Conservation (phyloP, 495 filamentous ascomycete species). For the Paragyromitra xinjiangensis region DNA sequence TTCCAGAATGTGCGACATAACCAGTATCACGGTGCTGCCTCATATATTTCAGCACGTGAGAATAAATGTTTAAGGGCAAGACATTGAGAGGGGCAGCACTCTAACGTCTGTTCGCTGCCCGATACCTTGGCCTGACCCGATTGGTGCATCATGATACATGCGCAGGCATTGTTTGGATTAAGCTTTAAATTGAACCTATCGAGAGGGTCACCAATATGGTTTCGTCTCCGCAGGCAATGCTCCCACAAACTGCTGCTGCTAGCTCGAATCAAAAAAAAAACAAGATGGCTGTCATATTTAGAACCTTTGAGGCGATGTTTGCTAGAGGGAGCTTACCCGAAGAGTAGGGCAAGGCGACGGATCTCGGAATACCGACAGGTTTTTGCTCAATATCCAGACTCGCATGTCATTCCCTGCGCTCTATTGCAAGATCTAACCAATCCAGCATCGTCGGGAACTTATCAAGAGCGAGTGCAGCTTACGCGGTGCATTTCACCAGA, state of each 20-base stretch:
- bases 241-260: constrained; percentile 15
- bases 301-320: constrained; percentile 19
- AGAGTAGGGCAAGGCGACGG: constrained; percentile 24
- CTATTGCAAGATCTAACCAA: constrained; percentile 23
- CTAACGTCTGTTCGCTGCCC: constrained; percentile 6
- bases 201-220: constrained; percentile 23
- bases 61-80: constrained; percentile 23
- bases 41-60: constrained; percentile 18
- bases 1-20: constrained; percentile 28
- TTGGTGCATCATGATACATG: constrained; percentile 28
- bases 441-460: constrained; percentile 5
- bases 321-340: constrained; percentile 5
- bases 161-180: constrained; percentile 39
- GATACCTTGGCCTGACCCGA: constrained; percentile 34
- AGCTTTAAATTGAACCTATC: constrained; percentile 39
- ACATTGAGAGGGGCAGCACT: constrained; percentile 20
- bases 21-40: neutral
- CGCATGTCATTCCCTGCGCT: constrained; percentile 25
- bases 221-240: constrained; percentile 24
- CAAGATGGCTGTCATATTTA: constrained; percentile 20
- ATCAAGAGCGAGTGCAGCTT: constrained; percentile 32
- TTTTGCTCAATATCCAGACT: constrained; percentile 22
- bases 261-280: constrained; percentile 17
- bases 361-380: constrained; percentile 23
- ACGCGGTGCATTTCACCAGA: constrained; percentile 39